Evolutionary conservation across 23 red algal genomes (phyloP).

Genomic region (Pyropia haitanensis): DNA sequence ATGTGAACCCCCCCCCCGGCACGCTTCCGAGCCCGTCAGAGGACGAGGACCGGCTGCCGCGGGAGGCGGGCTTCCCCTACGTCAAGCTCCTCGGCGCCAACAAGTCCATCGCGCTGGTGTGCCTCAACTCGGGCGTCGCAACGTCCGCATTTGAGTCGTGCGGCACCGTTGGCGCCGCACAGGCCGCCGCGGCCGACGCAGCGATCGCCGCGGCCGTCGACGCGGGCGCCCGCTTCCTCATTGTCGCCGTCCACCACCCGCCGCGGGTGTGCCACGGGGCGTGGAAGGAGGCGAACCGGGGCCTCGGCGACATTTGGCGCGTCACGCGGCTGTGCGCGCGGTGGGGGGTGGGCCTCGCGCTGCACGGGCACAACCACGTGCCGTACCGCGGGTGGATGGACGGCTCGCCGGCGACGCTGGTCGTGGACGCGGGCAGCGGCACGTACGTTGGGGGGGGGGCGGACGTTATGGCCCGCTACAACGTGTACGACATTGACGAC

Average conservation of each 20-base stretch:
- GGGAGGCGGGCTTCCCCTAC: no score
- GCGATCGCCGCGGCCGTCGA: not conserved
- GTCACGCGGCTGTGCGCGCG: not conserved
- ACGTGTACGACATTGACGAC: conserved; percentile 19
- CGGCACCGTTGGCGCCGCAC: no score
- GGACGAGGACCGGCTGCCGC: no score
- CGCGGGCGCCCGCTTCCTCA: not conserved
- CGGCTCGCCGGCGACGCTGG: conserved; percentile 21
- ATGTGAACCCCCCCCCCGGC: no score
- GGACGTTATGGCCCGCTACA: conserved; percentile 30
- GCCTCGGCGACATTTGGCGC: conserved; percentile 18
- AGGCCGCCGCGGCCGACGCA: no score
- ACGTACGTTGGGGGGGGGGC: conserved; percentile 10
- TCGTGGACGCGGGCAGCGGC: conserved; percentile 21
- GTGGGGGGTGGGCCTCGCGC: conserved; percentile 18
- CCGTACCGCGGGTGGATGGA: conserved; percentile 30
- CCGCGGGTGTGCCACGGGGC: conserved; percentile 14
- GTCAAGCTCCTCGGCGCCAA: no score
- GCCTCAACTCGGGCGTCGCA: no score
- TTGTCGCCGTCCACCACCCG: conserved; percentile 29
- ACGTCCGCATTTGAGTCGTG: no score
- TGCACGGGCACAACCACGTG: conserved; percentile 52
- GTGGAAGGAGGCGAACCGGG: conserved; percentile 11
- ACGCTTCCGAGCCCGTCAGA: no score
- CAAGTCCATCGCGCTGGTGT: no score